These are phyloP conservation scores for Coemansia sp. DNA, from an alignment of 192 early-diverging fungal species.

Conservation along the genomic window DNA sequence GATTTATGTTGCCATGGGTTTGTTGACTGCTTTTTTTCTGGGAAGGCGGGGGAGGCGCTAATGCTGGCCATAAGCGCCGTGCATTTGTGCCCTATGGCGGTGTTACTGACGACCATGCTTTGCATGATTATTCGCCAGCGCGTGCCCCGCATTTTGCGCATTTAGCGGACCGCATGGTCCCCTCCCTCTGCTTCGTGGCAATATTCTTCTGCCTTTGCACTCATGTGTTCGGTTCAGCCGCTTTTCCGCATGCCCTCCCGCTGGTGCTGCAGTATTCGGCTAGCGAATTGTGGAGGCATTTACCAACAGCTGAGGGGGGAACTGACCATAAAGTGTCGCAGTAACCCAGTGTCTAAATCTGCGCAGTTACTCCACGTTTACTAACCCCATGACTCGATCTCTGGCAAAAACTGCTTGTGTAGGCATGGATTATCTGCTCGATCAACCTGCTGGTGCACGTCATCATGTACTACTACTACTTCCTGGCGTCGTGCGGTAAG, in stretches of 20 bases:
- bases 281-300: no score
- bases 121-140: no score
- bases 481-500: conserved; percentile 72
- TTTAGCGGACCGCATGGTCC: background rate
- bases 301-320: no score
- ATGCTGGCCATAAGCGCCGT: conserved; percentile 1
- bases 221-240: no score
- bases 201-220: no score
- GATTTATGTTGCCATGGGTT: no score
- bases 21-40: background rate
- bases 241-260: no score
- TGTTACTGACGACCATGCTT: conserved; percentile 5
- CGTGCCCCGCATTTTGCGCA: no score
- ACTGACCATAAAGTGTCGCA: no score
- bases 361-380: no score
- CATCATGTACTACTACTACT: conserved; percentile 93
- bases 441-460: conserved; percentile 89
- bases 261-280: no score
- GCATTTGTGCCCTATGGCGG: background rate
- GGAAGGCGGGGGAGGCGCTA: background rate
- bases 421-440: conserved; percentile 53
- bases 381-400: background rate
- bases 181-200: background rate
- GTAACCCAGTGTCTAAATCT: background rate
- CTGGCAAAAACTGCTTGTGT: background rate